Evolutionary conservation across 495 filamentous ascomycete genomes (phyloP).

Genomic region (Ascodesmis nigricans): DNA sequence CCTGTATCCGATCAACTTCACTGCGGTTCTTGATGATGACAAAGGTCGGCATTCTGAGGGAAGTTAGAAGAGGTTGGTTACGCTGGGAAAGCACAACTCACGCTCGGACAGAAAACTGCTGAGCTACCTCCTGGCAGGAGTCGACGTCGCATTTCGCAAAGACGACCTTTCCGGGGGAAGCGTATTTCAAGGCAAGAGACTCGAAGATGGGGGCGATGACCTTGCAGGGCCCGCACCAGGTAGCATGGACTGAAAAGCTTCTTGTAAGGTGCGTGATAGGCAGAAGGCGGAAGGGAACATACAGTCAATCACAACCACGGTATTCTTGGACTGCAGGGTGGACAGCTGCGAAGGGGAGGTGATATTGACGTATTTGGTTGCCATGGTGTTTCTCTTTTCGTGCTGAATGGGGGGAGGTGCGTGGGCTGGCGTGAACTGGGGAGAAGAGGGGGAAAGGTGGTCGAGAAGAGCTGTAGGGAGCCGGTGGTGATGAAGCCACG

Average conservation of each 20-base stretch:
- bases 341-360: constrained; percentile 16
- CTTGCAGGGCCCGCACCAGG: constrained; percentile 49
- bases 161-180: constrained; percentile 25
- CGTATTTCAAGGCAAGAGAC: constrained; percentile 28
- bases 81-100: too few relatives aligned
- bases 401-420: neutral
- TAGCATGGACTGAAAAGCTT: constrained; percentile 28
- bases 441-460: too few relatives aligned
- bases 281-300: constrained; percentile 3
- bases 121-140: constrained; percentile 27
- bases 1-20: constrained; percentile 48
- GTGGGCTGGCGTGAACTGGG: too few relatives aligned
- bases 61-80: too few relatives aligned
- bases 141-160: constrained; percentile 42
- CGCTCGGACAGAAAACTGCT: constrained; percentile 27
- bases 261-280: neutral
- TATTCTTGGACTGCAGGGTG: constrained; percentile 12
- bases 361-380: constrained; percentile 14
- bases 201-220: constrained; percentile 39
- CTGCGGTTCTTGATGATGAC: constrained; percentile 59
- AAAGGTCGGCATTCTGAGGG: constrained; percentile 54
- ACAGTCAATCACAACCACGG: constrained; percentile 19
- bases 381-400: constrained; percentile 6
- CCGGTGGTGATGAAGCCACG: too few relatives aligned
- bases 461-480: too few relatives aligned